Conservation (phyloP, 208 protist species). For the Wallacemonas collosoma region DNA sequence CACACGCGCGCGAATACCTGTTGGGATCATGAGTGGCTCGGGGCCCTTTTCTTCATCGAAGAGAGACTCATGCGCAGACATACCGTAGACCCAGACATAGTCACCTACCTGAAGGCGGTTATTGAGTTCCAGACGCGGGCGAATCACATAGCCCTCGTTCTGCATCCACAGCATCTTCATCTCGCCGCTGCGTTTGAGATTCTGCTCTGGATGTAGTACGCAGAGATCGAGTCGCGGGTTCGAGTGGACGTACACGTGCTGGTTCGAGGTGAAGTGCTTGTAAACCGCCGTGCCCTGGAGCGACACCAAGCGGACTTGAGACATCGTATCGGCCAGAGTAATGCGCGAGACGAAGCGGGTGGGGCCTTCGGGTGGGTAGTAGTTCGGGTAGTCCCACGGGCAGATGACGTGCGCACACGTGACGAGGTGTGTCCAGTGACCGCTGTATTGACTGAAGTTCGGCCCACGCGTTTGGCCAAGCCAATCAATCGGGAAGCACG, state of each 20-base stretch:
- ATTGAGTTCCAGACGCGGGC: slow-evolving; percentile 81
- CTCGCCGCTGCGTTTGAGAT: slow-evolving; percentile 85
- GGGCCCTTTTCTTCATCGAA: slow-evolving; percentile 89
- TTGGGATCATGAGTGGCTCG: slow-evolving; percentile 90
- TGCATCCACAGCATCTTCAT: slow-evolving; percentile 95
- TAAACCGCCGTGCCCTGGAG: slow-evolving; percentile 82
- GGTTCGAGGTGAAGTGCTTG: slow-evolving; percentile 90
- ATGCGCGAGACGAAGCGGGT: slow-evolving; percentile 90
- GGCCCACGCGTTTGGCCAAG: slow-evolving; percentile 76
- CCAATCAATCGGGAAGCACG: slow-evolving; percentile 89
- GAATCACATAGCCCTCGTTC: slow-evolving; percentile 86
- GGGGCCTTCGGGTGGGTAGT: slow-evolving; percentile 79
- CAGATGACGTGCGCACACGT: slow-evolving; percentile 91
- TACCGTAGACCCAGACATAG: slow-evolving; percentile 91
- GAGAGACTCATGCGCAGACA: slow-evolving; percentile 84
- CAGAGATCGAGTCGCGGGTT: slow-evolving; percentile 90
- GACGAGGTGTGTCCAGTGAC: slow-evolving; percentile 89
- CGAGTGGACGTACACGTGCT: slow-evolving; percentile 87
- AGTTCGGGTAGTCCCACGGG: slow-evolving; percentile 93
- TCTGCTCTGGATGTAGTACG: slow-evolving; percentile 87
- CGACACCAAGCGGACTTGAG: slow-evolving; percentile 78
- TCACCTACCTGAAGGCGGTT: slow-evolving; percentile 73
- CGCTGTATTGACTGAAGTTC: slow-evolving; percentile 81
- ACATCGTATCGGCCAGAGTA: slow-evolving; percentile 87
- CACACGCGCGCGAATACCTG: slow-evolving; percentile 78